Conservation (phyloP, 768 basidiomycete genomes). For the Termitomyces sp. region DNA sequence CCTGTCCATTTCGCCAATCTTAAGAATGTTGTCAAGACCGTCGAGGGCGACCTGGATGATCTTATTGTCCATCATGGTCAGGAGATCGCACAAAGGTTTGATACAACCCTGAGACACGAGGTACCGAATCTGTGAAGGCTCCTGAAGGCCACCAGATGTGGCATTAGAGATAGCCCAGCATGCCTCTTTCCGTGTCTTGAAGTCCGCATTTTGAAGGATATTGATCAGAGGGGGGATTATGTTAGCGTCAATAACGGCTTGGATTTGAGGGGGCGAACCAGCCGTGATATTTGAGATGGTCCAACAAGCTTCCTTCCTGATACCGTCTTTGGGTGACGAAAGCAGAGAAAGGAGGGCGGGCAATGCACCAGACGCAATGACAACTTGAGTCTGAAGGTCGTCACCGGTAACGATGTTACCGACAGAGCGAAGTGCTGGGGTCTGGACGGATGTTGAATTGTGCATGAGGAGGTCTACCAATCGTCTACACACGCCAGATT, state of each 20-base stretch:
- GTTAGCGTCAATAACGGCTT: constrained; percentile 95
- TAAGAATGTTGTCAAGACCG: constrained; percentile 96
- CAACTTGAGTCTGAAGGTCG: constrained; percentile 98
- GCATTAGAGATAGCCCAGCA: constrained; percentile 99
- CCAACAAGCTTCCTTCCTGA: constrained; percentile 99
- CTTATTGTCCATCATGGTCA: constrained; percentile 99
- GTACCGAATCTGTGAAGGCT: constrained; percentile 96
- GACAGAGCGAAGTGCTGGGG: constrained; percentile 95
- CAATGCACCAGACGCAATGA: constrained; percentile 96
- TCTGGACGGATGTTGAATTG: constrained; percentile 92
- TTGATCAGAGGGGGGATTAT: constrained; percentile 98
- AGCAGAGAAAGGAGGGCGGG: constrained; percentile 90
- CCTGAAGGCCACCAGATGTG: constrained; percentile 94
- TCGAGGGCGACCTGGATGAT: constrained; percentile 98
- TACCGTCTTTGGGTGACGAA: constrained; percentile 96
- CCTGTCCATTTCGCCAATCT: constrained; percentile 96
- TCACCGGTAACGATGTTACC: constrained; percentile 99
- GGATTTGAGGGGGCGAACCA: constrained; percentile 94
- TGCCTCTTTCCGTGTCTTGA: constrained; percentile 99
- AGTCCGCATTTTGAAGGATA: constrained; percentile 95
- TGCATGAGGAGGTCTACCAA: constrained; percentile 97
- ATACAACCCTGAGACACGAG: constrained; percentile 97
- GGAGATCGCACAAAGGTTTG: constrained; percentile 94
- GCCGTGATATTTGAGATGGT: constrained; percentile 99
- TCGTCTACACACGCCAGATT: constrained; percentile 95